Percentiles rank a stretch among this genome's conserved stretches.
Evolutionary conservation across 2,329 filamentous ascomycete species (phyloP).

Genomic region (Ceratocystis cacaofunesta): DNA sequence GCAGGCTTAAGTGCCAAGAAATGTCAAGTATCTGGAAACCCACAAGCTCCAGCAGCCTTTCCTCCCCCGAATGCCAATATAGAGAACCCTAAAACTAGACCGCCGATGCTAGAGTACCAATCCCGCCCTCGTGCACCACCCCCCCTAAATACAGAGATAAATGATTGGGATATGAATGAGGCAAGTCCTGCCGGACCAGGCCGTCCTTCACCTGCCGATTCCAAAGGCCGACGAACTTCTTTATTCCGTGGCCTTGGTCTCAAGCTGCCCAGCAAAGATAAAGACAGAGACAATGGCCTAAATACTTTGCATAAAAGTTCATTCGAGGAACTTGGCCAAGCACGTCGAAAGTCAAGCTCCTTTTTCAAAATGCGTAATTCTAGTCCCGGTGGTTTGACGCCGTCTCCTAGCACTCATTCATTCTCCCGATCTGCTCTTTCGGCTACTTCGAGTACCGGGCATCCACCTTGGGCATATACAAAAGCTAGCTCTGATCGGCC

Average conservation of each 20-base stretch:
- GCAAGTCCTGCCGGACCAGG: background rate
- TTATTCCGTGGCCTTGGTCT: conserved; percentile 2
- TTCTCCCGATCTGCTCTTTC: background rate
- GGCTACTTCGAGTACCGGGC: background rate
- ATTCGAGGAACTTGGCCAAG: background rate
- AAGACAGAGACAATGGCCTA: background rate
- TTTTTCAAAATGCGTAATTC: conserved; percentile 8
- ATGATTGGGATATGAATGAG: background rate
- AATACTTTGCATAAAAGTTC: background rate
- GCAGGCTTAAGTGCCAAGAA: background rate
- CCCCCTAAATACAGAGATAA: background rate
- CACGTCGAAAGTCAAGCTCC: conserved; percentile 4
- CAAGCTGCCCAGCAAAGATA: conserved; percentile 1
- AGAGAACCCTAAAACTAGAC: background rate
- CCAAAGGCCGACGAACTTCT: conserved; percentile 4
- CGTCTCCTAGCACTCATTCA: background rate
- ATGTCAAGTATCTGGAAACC: background rate
- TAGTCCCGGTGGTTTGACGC: background rate
- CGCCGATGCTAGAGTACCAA: background rate
- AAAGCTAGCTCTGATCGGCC: background rate
- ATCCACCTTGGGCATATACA: background rate
- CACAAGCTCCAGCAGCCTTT: background rate
- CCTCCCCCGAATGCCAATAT: background rate
- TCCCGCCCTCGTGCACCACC: background rate
- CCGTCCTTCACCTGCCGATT: background rate